Percentiles rank a stretch among this genome's conserved stretches.
phyloP scores from a whole-genome alignment of 2,329 filamentous ascomycete species.

The Xylaria sp. region DNA sequence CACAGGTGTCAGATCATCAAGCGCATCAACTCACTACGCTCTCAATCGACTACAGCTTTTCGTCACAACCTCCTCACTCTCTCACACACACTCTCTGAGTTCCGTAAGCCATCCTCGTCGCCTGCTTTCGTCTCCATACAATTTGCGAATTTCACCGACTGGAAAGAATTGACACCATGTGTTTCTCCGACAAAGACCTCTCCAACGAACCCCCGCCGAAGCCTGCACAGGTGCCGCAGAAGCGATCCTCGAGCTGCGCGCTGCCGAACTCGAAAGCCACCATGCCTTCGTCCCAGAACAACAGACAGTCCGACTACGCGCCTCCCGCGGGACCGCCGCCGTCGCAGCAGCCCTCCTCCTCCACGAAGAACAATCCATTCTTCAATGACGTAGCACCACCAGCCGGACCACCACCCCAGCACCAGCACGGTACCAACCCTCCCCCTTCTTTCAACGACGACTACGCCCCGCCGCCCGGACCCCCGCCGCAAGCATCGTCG shows the following conservation, averaged over 20 bases:
- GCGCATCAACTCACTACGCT: not conserved
- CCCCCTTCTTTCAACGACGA: too few relatives aligned
- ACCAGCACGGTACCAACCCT: too few relatives aligned
- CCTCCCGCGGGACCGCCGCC: conserved; percentile 44
- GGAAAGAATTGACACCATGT: conserved; percentile 42
- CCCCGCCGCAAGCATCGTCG: conserved; percentile 34
- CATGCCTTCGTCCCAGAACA: conserved; percentile 13
- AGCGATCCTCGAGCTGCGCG: conserved; percentile 27
- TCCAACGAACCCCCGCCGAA: conserved; percentile 44
- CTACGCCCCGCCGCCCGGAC: conserved; percentile 43
- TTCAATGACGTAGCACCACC: conserved; percentile 37
- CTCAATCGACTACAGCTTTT: not conserved
- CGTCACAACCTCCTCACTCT: conserved; percentile 1
- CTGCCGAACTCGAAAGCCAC: conserved; percentile 22
- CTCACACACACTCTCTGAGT: too few relatives aligned
- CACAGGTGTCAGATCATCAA: not conserved
- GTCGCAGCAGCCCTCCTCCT: conserved; percentile 39
- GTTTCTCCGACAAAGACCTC: conserved; percentile 51
- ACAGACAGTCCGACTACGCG: conserved; percentile 30
- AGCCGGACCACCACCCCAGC: conserved; percentile 41
- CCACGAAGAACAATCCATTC: conserved; percentile 25
- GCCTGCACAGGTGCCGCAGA: conserved; percentile 36
- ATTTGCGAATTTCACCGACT: not conserved
- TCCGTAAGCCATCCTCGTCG: not conserved
- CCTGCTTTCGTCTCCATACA: not conserved